Conservation (phyloP, 768 basidiomycete genomes). For the Hygrocybe punicea region DNA sequence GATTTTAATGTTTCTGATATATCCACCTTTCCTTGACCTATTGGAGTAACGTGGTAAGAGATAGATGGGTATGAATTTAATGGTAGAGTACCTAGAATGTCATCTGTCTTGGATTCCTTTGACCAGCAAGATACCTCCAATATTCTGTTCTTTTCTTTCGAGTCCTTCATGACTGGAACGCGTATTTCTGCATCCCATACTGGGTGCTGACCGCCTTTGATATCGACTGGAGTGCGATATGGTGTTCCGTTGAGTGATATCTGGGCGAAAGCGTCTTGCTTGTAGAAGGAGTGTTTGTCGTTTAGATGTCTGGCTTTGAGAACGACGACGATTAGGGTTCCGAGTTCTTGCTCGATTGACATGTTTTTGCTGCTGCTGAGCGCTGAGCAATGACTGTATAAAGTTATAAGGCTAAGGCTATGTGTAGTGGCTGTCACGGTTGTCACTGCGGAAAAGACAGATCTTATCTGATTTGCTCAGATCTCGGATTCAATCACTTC, state of each 20-base stretch:
- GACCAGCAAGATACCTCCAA: constrained; percentile 78
- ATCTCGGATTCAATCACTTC: no score
- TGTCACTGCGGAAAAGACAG: no score
- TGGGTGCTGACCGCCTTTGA: constrained; percentile 76
- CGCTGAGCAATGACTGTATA: not conserved
- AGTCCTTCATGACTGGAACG: constrained; percentile 64
- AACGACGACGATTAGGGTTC: constrained; percentile 81
- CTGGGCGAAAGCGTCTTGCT: constrained; percentile 85
- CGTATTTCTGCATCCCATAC: constrained; percentile 90
- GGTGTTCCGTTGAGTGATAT: constrained; percentile 50
- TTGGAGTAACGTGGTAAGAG: not conserved
- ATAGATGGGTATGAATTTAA: not conserved
- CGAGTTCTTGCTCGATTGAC: constrained; percentile 52
- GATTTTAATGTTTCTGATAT: constrained; percentile 75
- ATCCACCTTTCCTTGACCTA: constrained; percentile 63
- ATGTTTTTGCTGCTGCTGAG: constrained; percentile 13
- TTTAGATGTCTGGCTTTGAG: constrained; percentile 80
- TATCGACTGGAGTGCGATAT: constrained; percentile 10
- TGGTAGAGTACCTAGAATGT: constrained; percentile 55
- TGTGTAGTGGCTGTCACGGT: not conserved
- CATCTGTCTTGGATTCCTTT: constrained; percentile 69
- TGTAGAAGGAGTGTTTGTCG: constrained; percentile 82
- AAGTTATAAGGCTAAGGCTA: not conserved
- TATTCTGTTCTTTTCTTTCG: constrained; percentile 51
- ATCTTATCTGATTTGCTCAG: no score